Conservation (phyloP, 352 stramenopile species). For the Phytophthora aleatoria region DNA sequence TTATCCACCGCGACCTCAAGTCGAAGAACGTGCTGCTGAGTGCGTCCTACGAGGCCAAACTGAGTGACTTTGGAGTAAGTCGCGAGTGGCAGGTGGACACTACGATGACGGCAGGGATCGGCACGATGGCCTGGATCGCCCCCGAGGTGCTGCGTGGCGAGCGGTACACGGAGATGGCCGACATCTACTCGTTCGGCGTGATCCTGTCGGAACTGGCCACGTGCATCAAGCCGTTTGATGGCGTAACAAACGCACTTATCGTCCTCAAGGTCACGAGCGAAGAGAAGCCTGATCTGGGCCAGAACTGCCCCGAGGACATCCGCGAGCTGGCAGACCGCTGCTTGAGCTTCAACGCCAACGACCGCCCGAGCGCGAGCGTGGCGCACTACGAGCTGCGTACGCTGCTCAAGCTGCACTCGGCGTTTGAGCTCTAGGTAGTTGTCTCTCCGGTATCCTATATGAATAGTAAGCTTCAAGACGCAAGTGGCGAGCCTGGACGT, state of each 20-base stretch:
- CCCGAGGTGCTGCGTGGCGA: constrained; percentile 80
- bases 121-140: constrained; percentile 88
- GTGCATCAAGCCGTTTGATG: constrained; percentile 68
- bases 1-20: constrained; percentile 85
- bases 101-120: constrained; percentile 83
- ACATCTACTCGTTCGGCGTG: constrained; percentile 89
- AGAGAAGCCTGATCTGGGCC: constrained; percentile 63
- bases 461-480: constrained; percentile 34
- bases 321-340: constrained; percentile 60
- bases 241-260: constrained; percentile 69
- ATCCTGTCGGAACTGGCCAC: constrained; percentile 78
- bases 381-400: constrained; percentile 80
- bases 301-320: constrained; percentile 71
- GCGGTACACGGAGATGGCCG: constrained; percentile 85
- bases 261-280: constrained; percentile 78
- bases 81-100: constrained; percentile 76
- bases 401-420: constrained; percentile 66
- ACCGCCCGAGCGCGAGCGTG: constrained; percentile 73
- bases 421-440: constrained; percentile 52
- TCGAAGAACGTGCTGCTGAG: constrained; percentile 78
- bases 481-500: constrained; percentile 10
- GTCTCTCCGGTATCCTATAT: constrained; percentile 28
- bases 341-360: constrained; percentile 66
- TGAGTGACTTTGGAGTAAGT: constrained; percentile 87
- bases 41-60: constrained; percentile 68